These are phyloP conservation scores for Phytophthora cactorum DNA, from an alignment of 352 stramenopile genomes.

Conservation along the genomic window DNA sequence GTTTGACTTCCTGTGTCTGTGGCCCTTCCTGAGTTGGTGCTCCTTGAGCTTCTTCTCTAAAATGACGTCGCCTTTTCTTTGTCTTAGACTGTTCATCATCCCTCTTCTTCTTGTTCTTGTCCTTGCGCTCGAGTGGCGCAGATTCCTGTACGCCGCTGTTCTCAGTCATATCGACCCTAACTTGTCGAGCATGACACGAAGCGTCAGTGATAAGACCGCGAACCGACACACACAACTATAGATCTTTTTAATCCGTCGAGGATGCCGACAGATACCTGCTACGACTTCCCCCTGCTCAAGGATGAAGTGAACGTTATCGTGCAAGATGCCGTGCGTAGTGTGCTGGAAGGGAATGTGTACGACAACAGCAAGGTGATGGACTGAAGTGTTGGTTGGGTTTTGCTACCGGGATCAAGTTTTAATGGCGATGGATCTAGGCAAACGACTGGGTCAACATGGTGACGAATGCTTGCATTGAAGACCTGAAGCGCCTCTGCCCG, in stretches of 20 bases:
- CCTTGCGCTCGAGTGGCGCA: constrained; percentile 6
- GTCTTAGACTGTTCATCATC: constrained; percentile 15
- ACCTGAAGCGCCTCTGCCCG: constrained; percentile 66
- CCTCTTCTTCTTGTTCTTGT: constrained; percentile 21
- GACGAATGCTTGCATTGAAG: constrained; percentile 68
- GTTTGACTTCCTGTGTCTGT: not conserved
- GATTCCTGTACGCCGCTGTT: not conserved
- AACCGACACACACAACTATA: constrained; percentile 30
- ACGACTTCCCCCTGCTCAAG: constrained; percentile 78
- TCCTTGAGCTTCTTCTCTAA: constrained; percentile 22
- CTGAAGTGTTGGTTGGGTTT: not conserved
- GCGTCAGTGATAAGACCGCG: constrained; percentile 2
- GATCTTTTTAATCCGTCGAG: constrained; percentile 4
- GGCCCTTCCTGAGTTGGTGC: constrained; percentile 7
- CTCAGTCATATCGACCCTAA: constrained; percentile 18
- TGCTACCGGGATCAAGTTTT: not conserved
- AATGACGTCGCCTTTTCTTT: constrained; percentile 27
- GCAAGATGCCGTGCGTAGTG: constrained; percentile 72
- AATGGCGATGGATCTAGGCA: constrained; percentile 23
- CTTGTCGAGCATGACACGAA: constrained; percentile 11
- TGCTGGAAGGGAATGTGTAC: constrained; percentile 79
- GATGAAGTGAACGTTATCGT: constrained; percentile 79
- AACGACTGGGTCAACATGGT: constrained; percentile 78
- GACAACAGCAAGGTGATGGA: constrained; percentile 69
- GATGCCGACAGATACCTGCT: constrained; percentile 53